Percentiles rank a stretch among this genome's conserved stretches.
These are phyloP conservation scores for Eucalyptus shirleyi DNA, from an alignment of 345 rosid species.

Conservation along the genomic window DNA sequence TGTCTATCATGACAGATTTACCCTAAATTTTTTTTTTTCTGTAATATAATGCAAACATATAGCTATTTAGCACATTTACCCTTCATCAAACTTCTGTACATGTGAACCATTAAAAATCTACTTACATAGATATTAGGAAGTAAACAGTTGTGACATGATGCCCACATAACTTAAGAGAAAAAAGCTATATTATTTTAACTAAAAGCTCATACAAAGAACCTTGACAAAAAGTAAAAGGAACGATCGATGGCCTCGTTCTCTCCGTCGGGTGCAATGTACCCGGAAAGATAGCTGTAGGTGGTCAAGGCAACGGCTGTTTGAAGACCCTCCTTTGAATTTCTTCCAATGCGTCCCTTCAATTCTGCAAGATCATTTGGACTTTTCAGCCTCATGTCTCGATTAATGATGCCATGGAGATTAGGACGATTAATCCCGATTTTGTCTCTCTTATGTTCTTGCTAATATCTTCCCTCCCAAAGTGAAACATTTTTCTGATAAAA, in stretches of 20 bases:
- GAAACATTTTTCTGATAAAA: neutral
- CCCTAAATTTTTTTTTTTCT: too few species aligned
- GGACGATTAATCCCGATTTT: neutral
- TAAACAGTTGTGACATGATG: neutral
- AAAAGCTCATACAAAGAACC: neutral
- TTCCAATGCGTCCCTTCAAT: too few species aligned
- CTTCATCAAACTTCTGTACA: neutral
- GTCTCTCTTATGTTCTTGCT: neutral
- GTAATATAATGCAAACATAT: neutral
- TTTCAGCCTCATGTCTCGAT: neutral
- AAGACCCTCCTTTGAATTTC: too few species aligned
- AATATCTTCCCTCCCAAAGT: neutral
- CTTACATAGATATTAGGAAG: neutral
- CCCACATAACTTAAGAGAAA: too few species aligned
- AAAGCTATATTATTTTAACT: too few species aligned
- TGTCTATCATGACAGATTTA: neutral
- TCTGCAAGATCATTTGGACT: too few species aligned
- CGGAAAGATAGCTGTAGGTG: too few species aligned
- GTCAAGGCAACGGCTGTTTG: too few species aligned
- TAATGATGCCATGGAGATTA: neutral
- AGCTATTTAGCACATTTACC: too few species aligned
- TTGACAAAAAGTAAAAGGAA: neutral
- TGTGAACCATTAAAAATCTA: neutral
- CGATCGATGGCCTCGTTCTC: too few species aligned
- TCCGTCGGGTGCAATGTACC: too few species aligned